Evolutionary conservation across 176 grass and related monocot genomes (phyloP), one percentile per base, ranked within the genome.

Genomic region (Phoenix roebelenii): DNA sequence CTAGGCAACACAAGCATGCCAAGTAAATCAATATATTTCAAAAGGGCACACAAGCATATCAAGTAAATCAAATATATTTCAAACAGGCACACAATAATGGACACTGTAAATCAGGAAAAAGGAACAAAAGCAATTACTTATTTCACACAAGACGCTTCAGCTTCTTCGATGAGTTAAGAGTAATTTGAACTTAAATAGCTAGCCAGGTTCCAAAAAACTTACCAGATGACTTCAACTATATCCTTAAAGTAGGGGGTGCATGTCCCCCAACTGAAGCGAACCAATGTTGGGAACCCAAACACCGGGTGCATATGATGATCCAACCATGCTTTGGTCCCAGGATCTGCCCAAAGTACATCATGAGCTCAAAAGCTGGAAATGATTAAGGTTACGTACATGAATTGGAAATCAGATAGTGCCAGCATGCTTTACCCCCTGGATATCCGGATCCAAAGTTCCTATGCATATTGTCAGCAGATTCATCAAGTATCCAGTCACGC

Each of bases 231-330:
- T 68, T 92, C 76, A 65, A 83, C 73, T 22, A 59, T 71, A 57
- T 85, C 64, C 61, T 91, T 85, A 63, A 92, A 80, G 59, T 75
- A 97, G 30, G 93, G 24, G 2, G 59, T 81, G 73, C 93, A 97
- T 55, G 93, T 97, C 78, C 81, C 84, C 87, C 93, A 97, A 23
- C 93, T 97, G 73, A 97, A 97, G 60, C 87, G 84, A 18, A 97
- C 93, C 50, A 88, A 71, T 62, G 84, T 74, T 76, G 93, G 93
- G 69, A 97, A 97, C 53, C 87, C 93, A 78, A 97, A 92, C 50
- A 88, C 50, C 0, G 59, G 72, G 35, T 97, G 80, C 63, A 88
- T 97, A 67, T 97, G 88, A 64, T 85, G 72, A 66, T 77, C 49
- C 35, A 97, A 60, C 93, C 93, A 97, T 65, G 80, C 76, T 85